phyloP scores from a whole-genome alignment of 495 filamentous ascomycete genomes.

The Durotheca rogersii region DNA sequence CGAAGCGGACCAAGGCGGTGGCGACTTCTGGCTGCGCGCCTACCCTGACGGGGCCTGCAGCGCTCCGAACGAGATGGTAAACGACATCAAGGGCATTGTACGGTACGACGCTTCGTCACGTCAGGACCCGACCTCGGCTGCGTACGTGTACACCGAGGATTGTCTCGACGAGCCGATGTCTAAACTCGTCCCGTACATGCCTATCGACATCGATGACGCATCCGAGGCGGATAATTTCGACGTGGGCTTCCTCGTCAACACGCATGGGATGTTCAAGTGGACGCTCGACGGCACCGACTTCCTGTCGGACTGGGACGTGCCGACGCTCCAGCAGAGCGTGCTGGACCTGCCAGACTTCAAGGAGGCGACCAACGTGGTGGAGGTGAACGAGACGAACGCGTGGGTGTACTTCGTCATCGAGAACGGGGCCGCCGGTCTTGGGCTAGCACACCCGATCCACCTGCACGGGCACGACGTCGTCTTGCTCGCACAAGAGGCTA shows the following conservation, averaged over 20 bases:
- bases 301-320: constrained; percentile 44
- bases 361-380: constrained; percentile 39
- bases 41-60: constrained; percentile 36
- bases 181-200: constrained; percentile 43
- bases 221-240: constrained; percentile 40
- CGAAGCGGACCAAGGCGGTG: constrained; percentile 52
- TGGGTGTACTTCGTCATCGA: constrained; percentile 57
- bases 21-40: constrained; percentile 61
- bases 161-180: constrained; percentile 40
- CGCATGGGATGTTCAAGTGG: constrained; percentile 38
- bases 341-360: constrained; percentile 37
- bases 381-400: constrained; percentile 39
- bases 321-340: constrained; percentile 37
- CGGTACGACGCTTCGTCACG: constrained; percentile 45
- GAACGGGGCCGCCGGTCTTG: constrained; percentile 46
- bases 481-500: constrained; percentile 50
- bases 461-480: constrained; percentile 63
- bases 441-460: constrained; percentile 53
- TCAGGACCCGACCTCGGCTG: constrained; percentile 25
- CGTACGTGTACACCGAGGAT: constrained; percentile 24
- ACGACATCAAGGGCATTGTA: constrained; percentile 31
- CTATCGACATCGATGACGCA: constrained; percentile 32
- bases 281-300: constrained; percentile 37
- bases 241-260: constrained; percentile 12
- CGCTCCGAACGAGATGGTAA: constrained; percentile 31